Evolutionary conservation across 2,329 filamentous ascomycete genomes (phyloP).

Genomic region (Chaetomium globosum): DNA sequence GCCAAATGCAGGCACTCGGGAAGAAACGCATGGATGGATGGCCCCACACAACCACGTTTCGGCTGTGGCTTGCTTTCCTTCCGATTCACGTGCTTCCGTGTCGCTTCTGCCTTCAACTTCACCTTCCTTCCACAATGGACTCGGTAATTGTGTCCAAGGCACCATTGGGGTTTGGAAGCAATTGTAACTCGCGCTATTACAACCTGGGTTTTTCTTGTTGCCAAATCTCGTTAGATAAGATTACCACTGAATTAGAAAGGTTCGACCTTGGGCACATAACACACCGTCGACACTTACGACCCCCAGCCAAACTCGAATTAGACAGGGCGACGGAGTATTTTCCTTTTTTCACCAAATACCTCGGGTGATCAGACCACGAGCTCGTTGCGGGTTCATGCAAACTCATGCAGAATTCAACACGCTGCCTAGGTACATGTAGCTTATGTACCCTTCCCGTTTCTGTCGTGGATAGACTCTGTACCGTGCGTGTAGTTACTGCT

Average conservation of each 20-base stretch:
- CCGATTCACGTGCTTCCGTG: conserved; percentile 7
- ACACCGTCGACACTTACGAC: not conserved
- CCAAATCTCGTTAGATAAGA: not conserved
- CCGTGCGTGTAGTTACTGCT: not conserved
- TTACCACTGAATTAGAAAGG: not conserved
- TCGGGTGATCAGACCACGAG: not conserved
- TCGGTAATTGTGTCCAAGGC: not conserved
- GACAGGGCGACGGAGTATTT: not conserved
- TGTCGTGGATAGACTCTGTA: not conserved
- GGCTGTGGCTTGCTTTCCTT: conserved; percentile 21
- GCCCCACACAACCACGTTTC: conserved; percentile 20
- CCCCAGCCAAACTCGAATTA: not conserved
- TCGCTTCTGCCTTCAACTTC: not conserved
- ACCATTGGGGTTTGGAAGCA: not conserved
- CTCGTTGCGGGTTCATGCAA: not conserved
- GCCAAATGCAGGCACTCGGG: not conserved
- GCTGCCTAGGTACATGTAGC: too few species aligned
- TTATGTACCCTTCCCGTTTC: not conserved
- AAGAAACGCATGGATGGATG: not conserved
- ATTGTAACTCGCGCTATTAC: not conserved
- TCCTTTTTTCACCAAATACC: not conserved
- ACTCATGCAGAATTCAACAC: not conserved
- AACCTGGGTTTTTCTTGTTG: not conserved
- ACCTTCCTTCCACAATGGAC: not conserved
- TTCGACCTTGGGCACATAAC: not conserved